Percentiles rank a stretch among this genome's conserved stretches.
Conservation (phyloP, 2,329 filamentous ascomycete genomes). For the Fusarium staphyleae region DNA sequence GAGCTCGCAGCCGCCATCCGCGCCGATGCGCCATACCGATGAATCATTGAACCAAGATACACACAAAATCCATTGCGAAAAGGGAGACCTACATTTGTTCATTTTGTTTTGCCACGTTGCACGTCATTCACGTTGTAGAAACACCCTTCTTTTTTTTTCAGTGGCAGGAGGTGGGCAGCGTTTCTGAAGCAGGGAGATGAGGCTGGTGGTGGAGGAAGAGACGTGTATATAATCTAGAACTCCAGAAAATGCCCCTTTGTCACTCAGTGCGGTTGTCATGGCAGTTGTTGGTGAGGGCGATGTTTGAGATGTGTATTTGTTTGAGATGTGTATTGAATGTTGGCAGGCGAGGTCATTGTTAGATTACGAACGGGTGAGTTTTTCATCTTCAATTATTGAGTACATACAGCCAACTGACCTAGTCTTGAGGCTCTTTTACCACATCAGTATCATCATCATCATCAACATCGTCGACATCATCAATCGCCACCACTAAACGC, state of each 20-base stretch:
- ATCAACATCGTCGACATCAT: background rate
- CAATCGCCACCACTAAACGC: background rate
- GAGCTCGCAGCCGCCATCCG: conserved; percentile 91
- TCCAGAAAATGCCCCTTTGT: conserved; percentile 39
- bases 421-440: no score
- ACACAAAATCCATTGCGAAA: conserved; percentile 22
- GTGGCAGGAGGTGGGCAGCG: conserved; percentile 14
- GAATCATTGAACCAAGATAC: conserved; percentile 42
- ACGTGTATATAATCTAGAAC: conserved; percentile 43
- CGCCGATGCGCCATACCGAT: conserved; percentile 92
- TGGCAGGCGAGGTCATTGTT: no score
- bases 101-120: conserved; percentile 18
- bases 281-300: background rate
- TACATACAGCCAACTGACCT: no score
- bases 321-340: no score
- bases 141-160: conserved; percentile 20
- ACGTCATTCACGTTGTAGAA: conserved; percentile 28
- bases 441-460: no score
- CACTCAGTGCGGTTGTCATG: conserved; percentile 25
- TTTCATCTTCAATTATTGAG: no score
- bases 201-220: conserved; percentile 17
- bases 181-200: conserved; percentile 11
- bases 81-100: conserved; percentile 23
- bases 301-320: no score
- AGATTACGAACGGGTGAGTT: no score